Percentiles rank a stretch among this genome's conserved stretches.
Evolutionary conservation across 225 moss, liverwort and hornwort genomes (phyloP).

Genomic region (Polytrichum formosum): DNA sequence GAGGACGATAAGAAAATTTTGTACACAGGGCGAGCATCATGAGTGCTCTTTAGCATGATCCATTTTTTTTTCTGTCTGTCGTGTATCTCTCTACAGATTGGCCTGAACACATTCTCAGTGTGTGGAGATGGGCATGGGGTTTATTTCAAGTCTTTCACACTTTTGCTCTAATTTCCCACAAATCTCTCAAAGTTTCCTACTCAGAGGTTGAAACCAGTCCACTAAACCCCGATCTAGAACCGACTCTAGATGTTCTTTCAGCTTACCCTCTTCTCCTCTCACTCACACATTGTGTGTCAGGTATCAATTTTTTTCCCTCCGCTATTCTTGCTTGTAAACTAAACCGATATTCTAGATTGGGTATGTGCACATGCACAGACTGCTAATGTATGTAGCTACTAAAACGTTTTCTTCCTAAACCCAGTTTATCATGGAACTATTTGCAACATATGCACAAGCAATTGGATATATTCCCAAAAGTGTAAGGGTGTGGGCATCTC

Average conservation of each 20-base stretch:
- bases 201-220: no score
- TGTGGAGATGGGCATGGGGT: background rate
- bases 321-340: no score
- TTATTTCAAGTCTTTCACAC: background rate
- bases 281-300: no score
- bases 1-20: slow-evolving; percentile 5
- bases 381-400: background rate
- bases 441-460: background rate
- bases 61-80: background rate
- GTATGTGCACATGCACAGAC: background rate
- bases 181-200: background rate
- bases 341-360: no score
- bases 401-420: background rate
- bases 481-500: background rate
- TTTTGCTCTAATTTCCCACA: background rate
- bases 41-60: slow-evolving; percentile 6
- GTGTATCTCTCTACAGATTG: background rate
- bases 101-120: background rate
- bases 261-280: no score
- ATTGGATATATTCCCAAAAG: background rate
- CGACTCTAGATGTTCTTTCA: no score
- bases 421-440: background rate
- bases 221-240: no score
- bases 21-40: slow-evolving; percentile 10
- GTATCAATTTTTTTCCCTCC: no score